A percentile compares a stretch with the other conserved stretches of the same genome.
Evolutionary conservation across 116 monocot genomes (phyloP).

Genomic region (Posidonia oceanica): DNA sequence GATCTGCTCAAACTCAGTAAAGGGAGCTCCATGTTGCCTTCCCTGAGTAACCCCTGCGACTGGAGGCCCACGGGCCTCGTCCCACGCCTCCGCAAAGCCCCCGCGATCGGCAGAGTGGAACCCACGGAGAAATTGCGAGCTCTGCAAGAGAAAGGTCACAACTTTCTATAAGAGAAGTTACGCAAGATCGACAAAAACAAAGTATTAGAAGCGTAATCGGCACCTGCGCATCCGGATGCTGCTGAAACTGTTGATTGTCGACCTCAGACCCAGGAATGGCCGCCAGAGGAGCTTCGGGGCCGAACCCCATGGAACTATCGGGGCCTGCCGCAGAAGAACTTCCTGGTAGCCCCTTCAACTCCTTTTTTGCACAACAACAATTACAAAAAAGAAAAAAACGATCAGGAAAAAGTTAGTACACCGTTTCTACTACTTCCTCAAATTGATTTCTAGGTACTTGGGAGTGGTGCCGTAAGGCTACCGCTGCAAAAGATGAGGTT

Average conservation of each 20-base stretch:
- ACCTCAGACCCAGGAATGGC: conserved; percentile 79
- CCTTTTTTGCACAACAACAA: conserved; percentile 26
- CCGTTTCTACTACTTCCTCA: background rate
- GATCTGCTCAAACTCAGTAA: conserved; percentile 74
- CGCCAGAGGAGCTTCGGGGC: conserved; percentile 48
- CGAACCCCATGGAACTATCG: conserved; percentile 28
- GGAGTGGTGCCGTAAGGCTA: too few relatives aligned
- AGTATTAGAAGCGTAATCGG: background rate
- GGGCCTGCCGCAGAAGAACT: conserved; percentile 48
- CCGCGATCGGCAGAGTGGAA: conserved; percentile 49
- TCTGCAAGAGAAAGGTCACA: conserved; percentile 27
- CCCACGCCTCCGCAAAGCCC: conserved; percentile 69
- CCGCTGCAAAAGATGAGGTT: too few relatives aligned
- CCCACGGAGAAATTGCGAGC: conserved; percentile 53
- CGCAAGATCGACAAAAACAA: too few relatives aligned
- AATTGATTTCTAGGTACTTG: too few relatives aligned
- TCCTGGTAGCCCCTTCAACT: conserved; percentile 74
- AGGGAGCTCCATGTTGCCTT: conserved; percentile 25
- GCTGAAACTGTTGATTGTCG: conserved; percentile 51
- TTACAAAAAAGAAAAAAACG: background rate
- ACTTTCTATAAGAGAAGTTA: too few relatives aligned
- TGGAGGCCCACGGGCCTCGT: conserved; percentile 46
- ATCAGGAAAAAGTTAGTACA: background rate
- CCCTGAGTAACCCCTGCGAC: conserved; percentile 21
- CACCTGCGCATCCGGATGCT: conserved; percentile 47